Conservation (phyloP, 2,329 filamentous ascomycete genomes). For the Penicillium brevicompactum region DNA sequence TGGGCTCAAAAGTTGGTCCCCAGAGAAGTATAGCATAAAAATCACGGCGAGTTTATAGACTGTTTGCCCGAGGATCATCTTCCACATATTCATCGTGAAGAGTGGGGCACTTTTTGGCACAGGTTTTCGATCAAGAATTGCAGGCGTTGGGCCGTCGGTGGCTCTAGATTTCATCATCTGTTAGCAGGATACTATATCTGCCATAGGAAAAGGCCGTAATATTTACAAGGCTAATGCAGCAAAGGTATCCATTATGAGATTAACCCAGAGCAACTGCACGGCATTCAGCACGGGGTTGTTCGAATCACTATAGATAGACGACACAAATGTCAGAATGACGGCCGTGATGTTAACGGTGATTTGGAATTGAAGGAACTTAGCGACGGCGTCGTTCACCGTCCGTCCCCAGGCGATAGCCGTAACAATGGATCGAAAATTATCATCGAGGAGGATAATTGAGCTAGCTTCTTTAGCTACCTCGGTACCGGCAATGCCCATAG, state of each 20-base stretch:
- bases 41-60: slow-evolving; percentile 82
- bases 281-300: slow-evolving; percentile 80
- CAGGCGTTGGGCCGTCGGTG: slow-evolving; percentile 81
- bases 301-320: slow-evolving; percentile 70
- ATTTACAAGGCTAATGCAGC: slow-evolving; percentile 73
- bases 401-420: slow-evolving; percentile 70
- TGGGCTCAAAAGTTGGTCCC: slow-evolving; percentile 62
- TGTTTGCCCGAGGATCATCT: slow-evolving; percentile 95
- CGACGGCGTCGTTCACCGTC: slow-evolving; percentile 67
- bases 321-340: slow-evolving; percentile 83
- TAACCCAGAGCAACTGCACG: slow-evolving; percentile 93
- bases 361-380: slow-evolving; percentile 66
- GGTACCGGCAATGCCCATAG: slow-evolving; percentile 68
- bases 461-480: slow-evolving; percentile 70
- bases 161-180: slow-evolving; percentile 47
- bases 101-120: slow-evolving; percentile 72
- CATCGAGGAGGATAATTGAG: slow-evolving; percentile 67
- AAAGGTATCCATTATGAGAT: slow-evolving; percentile 96
- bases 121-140: slow-evolving; percentile 77
- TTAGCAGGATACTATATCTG: background rate
- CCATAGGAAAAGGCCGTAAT: too few relatives aligned
- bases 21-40: slow-evolving; percentile 80
- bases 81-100: slow-evolving; percentile 95
- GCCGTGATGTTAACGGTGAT: slow-evolving; percentile 90
- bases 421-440: slow-evolving; percentile 67